A percentile compares a stretch with the other conserved stretches of the same genome.
Evolutionary conservation across 2,329 filamentous ascomycete species (phyloP).

Genomic region (Pseudopithomyces maydicus): DNA sequence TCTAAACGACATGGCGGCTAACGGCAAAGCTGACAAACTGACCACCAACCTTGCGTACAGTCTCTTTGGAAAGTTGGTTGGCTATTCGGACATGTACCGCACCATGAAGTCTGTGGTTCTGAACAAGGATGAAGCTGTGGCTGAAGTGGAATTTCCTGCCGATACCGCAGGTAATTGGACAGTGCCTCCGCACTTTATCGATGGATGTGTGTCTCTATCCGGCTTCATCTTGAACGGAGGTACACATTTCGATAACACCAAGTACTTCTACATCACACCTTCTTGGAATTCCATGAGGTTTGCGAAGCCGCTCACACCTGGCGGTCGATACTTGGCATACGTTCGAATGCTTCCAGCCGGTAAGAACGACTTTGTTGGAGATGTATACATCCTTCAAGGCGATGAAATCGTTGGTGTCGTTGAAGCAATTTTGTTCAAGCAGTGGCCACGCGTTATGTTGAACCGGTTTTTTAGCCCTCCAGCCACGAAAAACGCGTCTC

Average conservation of each 20-base stretch:
- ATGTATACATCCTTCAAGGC: not conserved
- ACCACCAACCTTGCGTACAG: slow-evolving; percentile 80
- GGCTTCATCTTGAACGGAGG: slow-evolving; percentile 68
- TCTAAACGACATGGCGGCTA: slow-evolving; percentile 68
- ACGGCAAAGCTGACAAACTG: slow-evolving; percentile 72
- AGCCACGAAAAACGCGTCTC: not conserved
- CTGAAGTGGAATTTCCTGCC: slow-evolving; percentile 59
- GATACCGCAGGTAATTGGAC: slow-evolving; percentile 61
- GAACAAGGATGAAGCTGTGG: slow-evolving; percentile 62
- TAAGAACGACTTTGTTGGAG: not conserved
- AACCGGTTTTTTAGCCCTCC: not conserved
- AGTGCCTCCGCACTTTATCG: slow-evolving; percentile 64
- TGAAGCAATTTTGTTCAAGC: not conserved
- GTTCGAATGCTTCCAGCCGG: not conserved
- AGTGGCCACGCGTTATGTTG: slow-evolving; percentile 1
- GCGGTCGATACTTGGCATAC: not conserved
- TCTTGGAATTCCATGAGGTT: slow-evolving; percentile 66
- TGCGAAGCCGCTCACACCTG: slow-evolving; percentile 52
- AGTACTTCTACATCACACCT: slow-evolving; percentile 65
- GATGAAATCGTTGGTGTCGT: not conserved
- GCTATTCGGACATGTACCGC: slow-evolving; percentile 61
- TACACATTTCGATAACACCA: slow-evolving; percentile 62
- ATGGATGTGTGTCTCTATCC: slow-evolving; percentile 61
- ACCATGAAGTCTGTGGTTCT: slow-evolving; percentile 65
- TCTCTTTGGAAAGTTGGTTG: slow-evolving; percentile 64